Percentiles rank a stretch among this genome's conserved stretches.
Evolutionary conservation across 1,284 basidiomycete genomes (phyloP).

Genomic region (Sanguinoderma infundibulare): DNA sequence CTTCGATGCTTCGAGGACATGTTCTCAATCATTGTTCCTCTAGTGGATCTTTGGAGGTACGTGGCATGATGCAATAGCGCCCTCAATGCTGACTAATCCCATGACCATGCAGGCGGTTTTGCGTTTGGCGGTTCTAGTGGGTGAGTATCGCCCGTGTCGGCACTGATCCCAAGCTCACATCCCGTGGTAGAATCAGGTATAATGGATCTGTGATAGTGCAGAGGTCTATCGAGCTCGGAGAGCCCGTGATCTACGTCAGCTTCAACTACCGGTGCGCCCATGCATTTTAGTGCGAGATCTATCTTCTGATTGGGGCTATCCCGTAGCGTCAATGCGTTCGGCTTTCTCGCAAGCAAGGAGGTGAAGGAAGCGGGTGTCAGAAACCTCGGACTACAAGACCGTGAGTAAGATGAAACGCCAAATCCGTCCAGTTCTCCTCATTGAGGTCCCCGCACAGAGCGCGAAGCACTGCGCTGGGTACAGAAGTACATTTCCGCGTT

Average conservation of each 20-base stretch:
- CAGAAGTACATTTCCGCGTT: constrained; percentile 44
- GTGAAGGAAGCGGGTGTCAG: constrained; percentile 53
- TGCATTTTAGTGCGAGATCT: no score
- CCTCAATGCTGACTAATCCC: neutral
- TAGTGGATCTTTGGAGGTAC: constrained; percentile 58
- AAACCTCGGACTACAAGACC: constrained; percentile 59
- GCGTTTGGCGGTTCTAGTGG: neutral
- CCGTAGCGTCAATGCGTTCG: constrained; percentile 35
- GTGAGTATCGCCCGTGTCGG: neutral
- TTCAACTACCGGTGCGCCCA: constrained; percentile 54
- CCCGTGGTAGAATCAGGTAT: constrained; percentile 20
- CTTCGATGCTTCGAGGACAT: neutral
- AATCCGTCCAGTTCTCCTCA: neutral
- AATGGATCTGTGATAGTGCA: constrained; percentile 43
- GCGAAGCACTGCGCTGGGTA: constrained; percentile 57
- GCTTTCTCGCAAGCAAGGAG: constrained; percentile 55
- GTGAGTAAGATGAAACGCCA: constrained; percentile 39
- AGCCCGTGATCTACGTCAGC: constrained; percentile 57
- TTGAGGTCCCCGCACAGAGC: constrained; percentile 1
- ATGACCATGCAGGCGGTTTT: neutral
- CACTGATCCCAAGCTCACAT: constrained; percentile 15
- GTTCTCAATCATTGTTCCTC: neutral
- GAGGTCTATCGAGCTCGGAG: constrained; percentile 49
- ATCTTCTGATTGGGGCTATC: neutral
- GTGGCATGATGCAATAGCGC: no score